phyloP scores from a whole-genome alignment of 805 yeast species.

The Wickerhamiella musiphila region DNA sequence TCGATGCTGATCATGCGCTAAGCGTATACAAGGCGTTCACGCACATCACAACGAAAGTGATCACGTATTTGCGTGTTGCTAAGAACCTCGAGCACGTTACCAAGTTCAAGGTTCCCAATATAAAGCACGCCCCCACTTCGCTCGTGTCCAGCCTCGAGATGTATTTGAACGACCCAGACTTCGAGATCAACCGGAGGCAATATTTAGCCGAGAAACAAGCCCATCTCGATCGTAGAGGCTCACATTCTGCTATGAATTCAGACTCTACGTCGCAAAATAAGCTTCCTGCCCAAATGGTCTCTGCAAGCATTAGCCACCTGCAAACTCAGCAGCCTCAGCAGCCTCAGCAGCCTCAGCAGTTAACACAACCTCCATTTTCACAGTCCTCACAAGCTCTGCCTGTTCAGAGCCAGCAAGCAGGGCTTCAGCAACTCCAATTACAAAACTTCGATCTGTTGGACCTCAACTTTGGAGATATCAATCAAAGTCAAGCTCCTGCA shows the following conservation, averaged over 20 bases:
- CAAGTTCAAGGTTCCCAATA: conserved; percentile 83
- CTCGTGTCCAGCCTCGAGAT: conserved; percentile 74
- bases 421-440: no score
- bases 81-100: conserved; percentile 76
- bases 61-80: conserved; percentile 73
- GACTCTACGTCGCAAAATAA: background rate
- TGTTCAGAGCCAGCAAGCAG: no score
- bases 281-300: conserved; percentile 2
- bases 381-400: no score
- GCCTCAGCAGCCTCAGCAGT: conserved; percentile 5
- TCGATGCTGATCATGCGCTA: conserved; percentile 75
- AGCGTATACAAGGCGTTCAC: conserved; percentile 74
- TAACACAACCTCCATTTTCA: background rate
- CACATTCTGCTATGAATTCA: no score
- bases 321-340: conserved; percentile 3
- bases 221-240: conserved; percentile 12
- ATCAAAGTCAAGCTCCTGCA: no score
- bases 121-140: conserved; percentile 93
- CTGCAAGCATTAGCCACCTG: conserved; percentile 3
- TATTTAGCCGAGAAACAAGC: conserved; percentile 50
- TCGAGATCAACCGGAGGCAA: conserved; percentile 62
- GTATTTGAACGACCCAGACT: conserved; percentile 71
- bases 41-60: conserved; percentile 70
- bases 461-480: no score
- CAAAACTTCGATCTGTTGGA: no score